Conservation (phyloP, 306 rosid species). For the Sphenostylis stenocarpa region DNA sequence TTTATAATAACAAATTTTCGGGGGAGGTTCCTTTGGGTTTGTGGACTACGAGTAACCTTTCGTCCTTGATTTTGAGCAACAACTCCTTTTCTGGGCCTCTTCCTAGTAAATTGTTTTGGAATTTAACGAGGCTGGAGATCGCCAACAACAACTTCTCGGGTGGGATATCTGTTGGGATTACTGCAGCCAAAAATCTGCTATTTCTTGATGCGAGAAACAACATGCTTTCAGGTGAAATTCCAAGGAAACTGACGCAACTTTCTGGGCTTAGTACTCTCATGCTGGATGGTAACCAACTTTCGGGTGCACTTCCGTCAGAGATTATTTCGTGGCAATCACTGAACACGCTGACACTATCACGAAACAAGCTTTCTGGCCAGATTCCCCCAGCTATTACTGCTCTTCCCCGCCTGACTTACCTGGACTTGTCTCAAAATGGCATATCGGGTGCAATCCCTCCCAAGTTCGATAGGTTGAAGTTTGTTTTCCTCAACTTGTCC, state of each 20-base stretch:
- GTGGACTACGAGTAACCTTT: conserved; percentile 58
- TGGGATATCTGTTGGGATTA: conserved; percentile 49
- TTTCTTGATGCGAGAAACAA: conserved; percentile 74
- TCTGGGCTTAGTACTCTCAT: conserved; percentile 46
- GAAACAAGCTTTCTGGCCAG: conserved; percentile 65
- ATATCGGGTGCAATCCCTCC: conserved; percentile 75
- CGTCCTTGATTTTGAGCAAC: conserved; percentile 57
- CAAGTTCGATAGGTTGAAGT: conserved; percentile 49
- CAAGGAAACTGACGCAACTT: conserved; percentile 58
- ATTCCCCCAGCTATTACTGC: conserved; percentile 55
- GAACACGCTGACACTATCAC: conserved; percentile 55
- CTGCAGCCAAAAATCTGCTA: conserved; percentile 45
- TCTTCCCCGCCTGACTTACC: conserved; percentile 55
- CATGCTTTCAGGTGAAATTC: conserved; percentile 62
- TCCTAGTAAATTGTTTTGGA: conserved; percentile 55
- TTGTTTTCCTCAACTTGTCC: conserved; percentile 75
- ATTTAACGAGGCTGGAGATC: conserved; percentile 61
- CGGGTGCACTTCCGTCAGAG: conserved; percentile 65
- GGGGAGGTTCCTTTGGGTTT: conserved; percentile 71
- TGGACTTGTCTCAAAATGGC: conserved; percentile 73
- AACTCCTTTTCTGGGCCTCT: conserved; percentile 73
- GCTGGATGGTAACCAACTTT: conserved; percentile 66
- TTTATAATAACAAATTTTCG: conserved; percentile 53
- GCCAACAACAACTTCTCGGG: conserved; percentile 73
- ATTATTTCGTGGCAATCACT: conserved; percentile 67